Conservation (phyloP, 108 stramenopile species). For the Seminavis robusta region DNA sequence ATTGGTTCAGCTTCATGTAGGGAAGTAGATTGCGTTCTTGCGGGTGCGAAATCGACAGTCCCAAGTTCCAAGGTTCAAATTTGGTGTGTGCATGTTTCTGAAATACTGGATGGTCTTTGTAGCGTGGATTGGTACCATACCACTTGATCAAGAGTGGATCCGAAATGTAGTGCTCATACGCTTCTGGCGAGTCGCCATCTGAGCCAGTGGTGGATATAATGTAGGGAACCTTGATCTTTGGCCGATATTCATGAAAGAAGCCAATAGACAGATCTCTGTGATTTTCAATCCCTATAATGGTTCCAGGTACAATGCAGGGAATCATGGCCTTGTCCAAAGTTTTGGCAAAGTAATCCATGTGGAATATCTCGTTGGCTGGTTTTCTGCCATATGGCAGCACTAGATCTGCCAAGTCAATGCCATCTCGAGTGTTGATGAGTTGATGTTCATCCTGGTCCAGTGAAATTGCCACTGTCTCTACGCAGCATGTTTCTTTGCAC, state of each 20-base stretch:
- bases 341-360: no score
- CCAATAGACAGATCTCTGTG: not conserved
- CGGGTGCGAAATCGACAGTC: not conserved
- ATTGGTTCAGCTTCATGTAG: conserved; percentile 1
- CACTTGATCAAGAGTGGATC: conserved; percentile 3
- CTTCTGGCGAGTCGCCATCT: not conserved
- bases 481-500: no score
- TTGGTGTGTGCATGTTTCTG: no score
- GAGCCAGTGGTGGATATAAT: conserved; percentile 1
- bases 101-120: no score
- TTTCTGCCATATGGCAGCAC: no score
- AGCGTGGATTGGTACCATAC: no score
- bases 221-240: conserved; percentile 7
- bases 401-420: conserved; percentile 8
- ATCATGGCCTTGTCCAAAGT: not conserved
- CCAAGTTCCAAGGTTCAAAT: conserved; percentile 4
- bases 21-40: conserved; percentile 1
- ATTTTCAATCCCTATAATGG: conserved; percentile 8
- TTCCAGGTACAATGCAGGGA: conserved; percentile 12
- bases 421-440: conserved; percentile 15
- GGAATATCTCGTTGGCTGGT: no score
- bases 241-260: conserved; percentile 7
- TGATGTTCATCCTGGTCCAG: conserved; percentile 10
- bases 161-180: not conserved
- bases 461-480: conserved; percentile 11